phyloP scores from a whole-genome alignment of 2,329 filamentous ascomycete genomes.

The Colletotrichum limetticola region DNA sequence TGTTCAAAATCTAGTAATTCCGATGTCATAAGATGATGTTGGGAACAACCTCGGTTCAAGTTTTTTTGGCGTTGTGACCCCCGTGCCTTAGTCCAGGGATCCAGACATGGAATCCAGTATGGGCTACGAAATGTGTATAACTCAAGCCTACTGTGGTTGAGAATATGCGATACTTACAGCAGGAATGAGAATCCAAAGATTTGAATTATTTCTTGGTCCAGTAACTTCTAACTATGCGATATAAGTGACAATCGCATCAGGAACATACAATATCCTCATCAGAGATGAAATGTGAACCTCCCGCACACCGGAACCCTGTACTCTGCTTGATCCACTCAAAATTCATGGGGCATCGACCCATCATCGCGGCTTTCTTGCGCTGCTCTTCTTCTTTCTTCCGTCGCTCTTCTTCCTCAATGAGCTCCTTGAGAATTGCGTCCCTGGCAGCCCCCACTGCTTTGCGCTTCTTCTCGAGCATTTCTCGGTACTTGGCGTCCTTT shows the following conservation, averaged over 20 bases:
- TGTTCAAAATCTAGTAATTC: neutral
- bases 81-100: too few species aligned
- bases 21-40: neutral
- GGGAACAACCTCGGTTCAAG: too few species aligned
- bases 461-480: constrained; percentile 45
- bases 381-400: constrained; percentile 51
- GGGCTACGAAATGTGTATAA: too few species aligned
- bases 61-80: too few species aligned
- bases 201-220: too few species aligned
- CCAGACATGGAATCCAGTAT: too few species aligned
- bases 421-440: constrained; percentile 48
- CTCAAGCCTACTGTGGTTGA: too few species aligned
- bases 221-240: too few species aligned
- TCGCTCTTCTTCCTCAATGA: constrained; percentile 51
- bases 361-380: constrained; percentile 56
- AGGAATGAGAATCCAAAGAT: too few species aligned
- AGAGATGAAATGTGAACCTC: constrained; percentile 66
- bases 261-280: constrained; percentile 45
- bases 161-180: too few species aligned
- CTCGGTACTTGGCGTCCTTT: constrained; percentile 49
- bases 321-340: constrained; percentile 70
- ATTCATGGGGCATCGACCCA: constrained; percentile 67
- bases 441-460: constrained; percentile 43
- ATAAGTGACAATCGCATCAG: neutral
- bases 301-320: constrained; percentile 71